Base-by-base conservation (phyloP, 2,329 filamentous ascomycete species). In the Aspergillus sp. region DNA sequence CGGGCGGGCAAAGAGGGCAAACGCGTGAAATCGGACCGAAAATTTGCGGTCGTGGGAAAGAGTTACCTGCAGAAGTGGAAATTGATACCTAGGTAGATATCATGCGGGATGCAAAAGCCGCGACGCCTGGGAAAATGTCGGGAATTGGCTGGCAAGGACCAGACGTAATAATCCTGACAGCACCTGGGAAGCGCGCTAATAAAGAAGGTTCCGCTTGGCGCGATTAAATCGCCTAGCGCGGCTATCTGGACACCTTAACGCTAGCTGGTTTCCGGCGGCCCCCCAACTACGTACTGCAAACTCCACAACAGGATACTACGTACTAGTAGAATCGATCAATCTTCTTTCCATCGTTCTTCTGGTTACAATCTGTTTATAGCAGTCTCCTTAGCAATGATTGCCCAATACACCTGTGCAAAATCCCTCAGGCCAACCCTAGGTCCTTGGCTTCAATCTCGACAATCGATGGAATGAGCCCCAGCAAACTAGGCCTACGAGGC, bases 391-490 rank as follows among this genome's bases (percentile, higher is more conserved):
- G 9, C 13, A 34, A 34, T n/a, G 11, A 36, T 34, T 20, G 5
- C 43, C 36, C 55, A 42, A 13, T 38, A 7, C 15, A 47, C 15
- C 17, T 48, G 32, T 30, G 13, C 6, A 17, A 43, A 18, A 38
- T 3, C 24, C 5, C 13, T 53, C 53, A 68, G 17, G 62, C 63
- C 55, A 77, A 57, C 1, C 74, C 74, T 41, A 77, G 62, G 22
- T 55, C 64, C 59, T 70, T 75, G 3, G 76, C 76, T 60, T 85
- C 81, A 22, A 69, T 62, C 32, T 82, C 78, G 1, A 89, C 78
- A 48, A 84, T 80, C 2, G 75, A 75, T 3, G 81, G 79, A 26
- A 89, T 71, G 50, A 82, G 74, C 11, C 86, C 82, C 58, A 80
- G 69, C 52, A 89, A 55, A 26, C 76, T 78, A 20, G 74, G 74